Conservation (phyloP, 2,329 filamentous ascomycete genomes). For the Xylariomycetidae sp. region DNA sequence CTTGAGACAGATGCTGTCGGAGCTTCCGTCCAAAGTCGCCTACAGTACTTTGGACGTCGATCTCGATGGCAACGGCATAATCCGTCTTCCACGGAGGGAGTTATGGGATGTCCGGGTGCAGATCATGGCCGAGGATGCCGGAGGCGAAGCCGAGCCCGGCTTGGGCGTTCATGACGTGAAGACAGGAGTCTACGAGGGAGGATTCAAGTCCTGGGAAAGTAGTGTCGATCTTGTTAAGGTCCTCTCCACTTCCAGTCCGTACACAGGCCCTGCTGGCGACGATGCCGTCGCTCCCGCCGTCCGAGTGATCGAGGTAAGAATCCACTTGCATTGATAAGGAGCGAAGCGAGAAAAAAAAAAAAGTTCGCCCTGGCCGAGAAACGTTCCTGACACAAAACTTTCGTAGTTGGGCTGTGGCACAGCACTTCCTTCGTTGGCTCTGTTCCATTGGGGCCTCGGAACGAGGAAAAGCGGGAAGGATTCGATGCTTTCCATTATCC, state of each 20-base stretch:
- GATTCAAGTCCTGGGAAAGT: conserved; percentile 89
- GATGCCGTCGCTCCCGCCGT: no score
- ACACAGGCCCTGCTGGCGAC: no score
- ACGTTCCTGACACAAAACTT: no score
- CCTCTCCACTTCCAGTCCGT: conserved; percentile 39
- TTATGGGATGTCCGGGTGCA: conserved; percentile 79
- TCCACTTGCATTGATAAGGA: no score
- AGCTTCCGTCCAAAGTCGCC: conserved; percentile 69
- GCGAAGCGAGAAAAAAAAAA: no score
- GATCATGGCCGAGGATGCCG: conserved; percentile 68
- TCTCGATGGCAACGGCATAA: conserved; percentile 49
- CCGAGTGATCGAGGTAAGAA: conserved; percentile 56
- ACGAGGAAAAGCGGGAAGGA: conserved; percentile 17
- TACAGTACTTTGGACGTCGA: conserved; percentile 59
- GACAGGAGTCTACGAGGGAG: conserved; percentile 79
- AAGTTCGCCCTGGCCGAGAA: no score
- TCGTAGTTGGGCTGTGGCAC: conserved; percentile 81
- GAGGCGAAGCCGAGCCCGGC: conserved; percentile 35
- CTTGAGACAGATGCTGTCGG: conserved; percentile 45
- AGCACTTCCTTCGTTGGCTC: conserved; percentile 65
- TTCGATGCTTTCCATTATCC: conserved; percentile 50
- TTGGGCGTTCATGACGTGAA: conserved; percentile 70
- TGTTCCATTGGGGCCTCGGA: conserved; percentile 59
- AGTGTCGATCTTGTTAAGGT: conserved; percentile 74
- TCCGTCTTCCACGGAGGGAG: conserved; percentile 66